These are phyloP conservation scores for Lolium rigidum DNA, from an alignment of 176 grass and related monocot genomes.

Conservation along the genomic window DNA sequence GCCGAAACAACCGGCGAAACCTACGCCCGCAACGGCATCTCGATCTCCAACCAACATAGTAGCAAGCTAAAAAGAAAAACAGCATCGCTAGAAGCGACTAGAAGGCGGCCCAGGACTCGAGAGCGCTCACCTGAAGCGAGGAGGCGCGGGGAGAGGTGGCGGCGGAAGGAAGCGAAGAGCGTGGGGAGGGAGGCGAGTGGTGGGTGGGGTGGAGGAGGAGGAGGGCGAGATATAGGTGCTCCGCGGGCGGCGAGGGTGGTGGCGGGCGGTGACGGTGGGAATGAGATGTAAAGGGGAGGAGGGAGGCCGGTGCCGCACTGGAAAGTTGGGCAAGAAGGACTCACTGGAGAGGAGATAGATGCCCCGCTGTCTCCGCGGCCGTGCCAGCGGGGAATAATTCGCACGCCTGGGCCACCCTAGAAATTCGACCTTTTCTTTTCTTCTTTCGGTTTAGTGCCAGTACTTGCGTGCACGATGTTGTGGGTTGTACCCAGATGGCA, in stretches of 20 bases:
- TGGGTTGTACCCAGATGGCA: background rate
- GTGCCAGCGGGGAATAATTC: slow-evolving; percentile 54
- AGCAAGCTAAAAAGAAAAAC: slow-evolving; percentile 21
- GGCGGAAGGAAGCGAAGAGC: slow-evolving; percentile 43
- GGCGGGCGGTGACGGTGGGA: slow-evolving; percentile 7
- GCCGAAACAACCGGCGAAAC: background rate
- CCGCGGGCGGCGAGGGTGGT: slow-evolving; percentile 31
- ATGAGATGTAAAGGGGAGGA: slow-evolving; percentile 52
- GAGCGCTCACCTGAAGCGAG: slow-evolving; percentile 38
- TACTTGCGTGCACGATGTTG: background rate
- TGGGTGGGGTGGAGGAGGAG: slow-evolving; percentile 3
- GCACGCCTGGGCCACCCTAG: background rate
- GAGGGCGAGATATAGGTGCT: slow-evolving; percentile 46
- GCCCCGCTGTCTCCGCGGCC: slow-evolving; percentile 35
- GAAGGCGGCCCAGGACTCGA: too few species aligned
- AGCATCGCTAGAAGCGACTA: background rate
- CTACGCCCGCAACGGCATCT: background rate
- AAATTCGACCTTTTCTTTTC: background rate
- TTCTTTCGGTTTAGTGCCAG: background rate
- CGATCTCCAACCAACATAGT: background rate
- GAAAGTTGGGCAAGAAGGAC: slow-evolving; percentile 45
- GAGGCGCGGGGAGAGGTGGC: slow-evolving; percentile 3
- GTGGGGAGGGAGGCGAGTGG: slow-evolving; percentile 32
- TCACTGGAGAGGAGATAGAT: background rate
- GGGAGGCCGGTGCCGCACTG: slow-evolving; percentile 46